Percentiles rank a stretch among this genome's conserved stretches.
These are phyloP conservation scores for Aspergillus sp. DNA, from an alignment of 2,329 filamentous ascomycete genomes.

Conservation along the genomic window DNA sequence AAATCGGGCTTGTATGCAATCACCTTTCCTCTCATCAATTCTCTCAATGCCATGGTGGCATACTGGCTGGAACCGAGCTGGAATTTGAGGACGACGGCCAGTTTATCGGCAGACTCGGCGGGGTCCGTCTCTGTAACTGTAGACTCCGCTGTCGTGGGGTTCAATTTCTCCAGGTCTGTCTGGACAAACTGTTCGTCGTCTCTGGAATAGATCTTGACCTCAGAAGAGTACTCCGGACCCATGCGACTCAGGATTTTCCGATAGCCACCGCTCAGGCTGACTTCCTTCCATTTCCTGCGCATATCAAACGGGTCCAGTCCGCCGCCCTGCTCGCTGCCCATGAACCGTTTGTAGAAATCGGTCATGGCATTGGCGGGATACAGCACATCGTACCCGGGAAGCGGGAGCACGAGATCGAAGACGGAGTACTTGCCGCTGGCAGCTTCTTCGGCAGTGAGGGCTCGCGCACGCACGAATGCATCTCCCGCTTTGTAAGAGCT, in stretches of 20 bases:
- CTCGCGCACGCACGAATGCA: slow-evolving; percentile 66
- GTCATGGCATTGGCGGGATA: slow-evolving; percentile 84
- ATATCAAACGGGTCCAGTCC: slow-evolving; percentile 79
- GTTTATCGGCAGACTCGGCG: slow-evolving; percentile 41
- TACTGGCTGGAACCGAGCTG: slow-evolving; percentile 77
- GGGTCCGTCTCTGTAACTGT: slow-evolving; percentile 9
- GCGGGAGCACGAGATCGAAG: slow-evolving; percentile 84
- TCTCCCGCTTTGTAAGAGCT: slow-evolving; percentile 53
- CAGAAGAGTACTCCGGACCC: slow-evolving; percentile 59
- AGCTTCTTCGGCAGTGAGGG: slow-evolving; percentile 74
- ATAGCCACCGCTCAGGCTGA: slow-evolving; percentile 85
- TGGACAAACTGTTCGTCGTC: slow-evolving; percentile 80
- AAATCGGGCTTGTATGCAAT: slow-evolving; percentile 63
- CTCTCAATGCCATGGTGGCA: slow-evolving; percentile 77
- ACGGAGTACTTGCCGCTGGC: slow-evolving; percentile 73
- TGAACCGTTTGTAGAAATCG: slow-evolving; percentile 81
- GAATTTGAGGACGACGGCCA: slow-evolving; percentile 70
- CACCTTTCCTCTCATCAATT: slow-evolving; percentile 70
- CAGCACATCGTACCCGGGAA: slow-evolving; percentile 84
- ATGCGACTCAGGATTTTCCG: slow-evolving; percentile 77
- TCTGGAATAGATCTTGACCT: slow-evolving; percentile 64
- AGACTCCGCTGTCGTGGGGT: slow-evolving; percentile 34
- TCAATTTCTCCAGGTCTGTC: slow-evolving; percentile 75
- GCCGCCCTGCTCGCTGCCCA: slow-evolving; percentile 76
- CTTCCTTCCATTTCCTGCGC: slow-evolving; percentile 80